Evolutionary conservation across 208 protist genomes (phyloP).

Genomic region (Acanthamoeba divionensis): DNA sequence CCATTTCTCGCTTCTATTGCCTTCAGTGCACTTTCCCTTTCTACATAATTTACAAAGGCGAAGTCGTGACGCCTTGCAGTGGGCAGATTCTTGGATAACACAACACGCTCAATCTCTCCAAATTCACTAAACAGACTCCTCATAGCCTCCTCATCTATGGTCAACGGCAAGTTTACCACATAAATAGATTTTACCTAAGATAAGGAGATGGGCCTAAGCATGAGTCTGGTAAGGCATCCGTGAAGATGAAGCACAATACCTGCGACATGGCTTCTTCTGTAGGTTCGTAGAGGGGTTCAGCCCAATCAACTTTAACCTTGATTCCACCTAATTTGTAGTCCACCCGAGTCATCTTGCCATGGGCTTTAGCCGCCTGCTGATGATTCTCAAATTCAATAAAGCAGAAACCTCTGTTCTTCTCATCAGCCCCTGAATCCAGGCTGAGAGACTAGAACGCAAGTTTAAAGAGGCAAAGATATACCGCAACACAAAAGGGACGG

Average conservation of each 20-base stretch:
- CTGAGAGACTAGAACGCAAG: background rate
- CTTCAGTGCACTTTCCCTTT: background rate
- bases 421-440: background rate
- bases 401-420: background rate
- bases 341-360: constrained; percentile 15
- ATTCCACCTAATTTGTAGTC: background rate
- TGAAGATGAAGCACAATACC: too few relatives aligned
- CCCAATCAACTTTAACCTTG: constrained; percentile 21
- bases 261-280: constrained; percentile 21
- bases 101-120: constrained; percentile 25
- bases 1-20: background rate
- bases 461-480: background rate
- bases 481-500: background rate
- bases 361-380: constrained; percentile 1
- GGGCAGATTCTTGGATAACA: constrained; percentile 40
- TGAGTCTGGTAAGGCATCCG: background rate
- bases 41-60: constrained; percentile 34
- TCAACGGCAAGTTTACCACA: constrained; percentile 19
- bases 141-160: constrained; percentile 2
- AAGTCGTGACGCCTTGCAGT: constrained; percentile 6
- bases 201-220: too few relatives aligned
- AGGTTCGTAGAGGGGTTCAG: constrained; percentile 19
- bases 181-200: constrained; percentile 18
- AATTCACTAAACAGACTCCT: constrained; percentile 13
- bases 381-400: constrained; percentile 40